Evolutionary conservation across 2,329 filamentous ascomycete species (phyloP).

Genomic region (Huntiella abstrusa): DNA sequence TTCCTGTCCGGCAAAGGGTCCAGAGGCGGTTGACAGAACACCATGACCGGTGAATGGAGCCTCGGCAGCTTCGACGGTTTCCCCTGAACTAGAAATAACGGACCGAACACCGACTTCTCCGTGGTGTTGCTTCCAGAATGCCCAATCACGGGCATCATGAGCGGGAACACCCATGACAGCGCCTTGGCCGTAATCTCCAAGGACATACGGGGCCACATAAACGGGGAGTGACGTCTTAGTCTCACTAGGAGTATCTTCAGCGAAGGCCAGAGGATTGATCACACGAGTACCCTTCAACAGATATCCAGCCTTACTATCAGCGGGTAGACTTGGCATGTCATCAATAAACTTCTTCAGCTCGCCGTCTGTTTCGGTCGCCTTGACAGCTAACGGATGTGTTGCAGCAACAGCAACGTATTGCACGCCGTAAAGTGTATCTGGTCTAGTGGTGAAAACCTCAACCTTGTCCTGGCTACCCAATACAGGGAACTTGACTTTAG

Average conservation of each 20-base stretch:
- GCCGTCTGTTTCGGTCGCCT: slow-evolving; percentile 38
- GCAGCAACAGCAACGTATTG: slow-evolving; percentile 69
- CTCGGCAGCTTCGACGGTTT: slow-evolving; percentile 17
- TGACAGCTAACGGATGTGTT: slow-evolving; percentile 47
- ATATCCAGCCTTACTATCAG: slow-evolving; percentile 48
- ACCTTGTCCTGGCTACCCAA: slow-evolving; percentile 29
- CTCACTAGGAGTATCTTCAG: slow-evolving; percentile 29
- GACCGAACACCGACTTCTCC: slow-evolving; percentile 38
- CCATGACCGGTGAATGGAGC: slow-evolving; percentile 47
- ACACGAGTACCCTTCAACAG: slow-evolving; percentile 41
- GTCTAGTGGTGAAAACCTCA: slow-evolving; percentile 66
- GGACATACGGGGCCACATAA: slow-evolving; percentile 68
- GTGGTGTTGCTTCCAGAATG: slow-evolving; percentile 60
- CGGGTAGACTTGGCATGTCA: slow-evolving; percentile 34
- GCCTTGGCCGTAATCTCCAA: slow-evolving; percentile 70
- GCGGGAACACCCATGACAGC: slow-evolving; percentile 86
- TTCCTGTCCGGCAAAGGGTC: slow-evolving; percentile 41
- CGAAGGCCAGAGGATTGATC: slow-evolving; percentile 45
- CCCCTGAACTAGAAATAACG: slow-evolving; percentile 28
- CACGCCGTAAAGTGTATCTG: slow-evolving; percentile 73
- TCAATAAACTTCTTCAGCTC: slow-evolving; percentile 51
- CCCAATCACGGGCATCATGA: slow-evolving; percentile 60
- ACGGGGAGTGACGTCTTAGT: slow-evolving; percentile 45
- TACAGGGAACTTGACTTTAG: slow-evolving; percentile 51
- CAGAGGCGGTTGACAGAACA: slow-evolving; percentile 45